Percentiles rank a stretch among this genome's conserved stretches.
phyloP scores from a whole-genome alignment of 177 flowering plant genomes.

The Vitis hybrid region DNA sequence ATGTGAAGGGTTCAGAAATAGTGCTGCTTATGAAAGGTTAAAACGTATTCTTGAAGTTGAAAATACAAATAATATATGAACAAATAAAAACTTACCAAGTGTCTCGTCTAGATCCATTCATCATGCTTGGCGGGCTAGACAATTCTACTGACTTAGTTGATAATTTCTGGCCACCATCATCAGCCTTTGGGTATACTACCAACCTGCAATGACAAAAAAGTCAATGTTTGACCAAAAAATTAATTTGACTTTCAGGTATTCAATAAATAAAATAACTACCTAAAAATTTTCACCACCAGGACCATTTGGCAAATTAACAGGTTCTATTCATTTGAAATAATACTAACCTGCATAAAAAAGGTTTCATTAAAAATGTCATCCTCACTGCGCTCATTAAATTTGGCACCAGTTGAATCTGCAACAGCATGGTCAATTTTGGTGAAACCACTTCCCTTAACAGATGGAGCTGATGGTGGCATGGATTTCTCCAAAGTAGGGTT shows the following conservation, averaged over 20 bases:
- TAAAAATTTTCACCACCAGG: constrained; percentile 10
- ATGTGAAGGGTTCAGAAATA: not conserved
- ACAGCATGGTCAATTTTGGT: constrained; percentile 2
- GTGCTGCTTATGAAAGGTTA: not conserved
- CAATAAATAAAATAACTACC: constrained; percentile 16
- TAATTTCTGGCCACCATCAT: not conserved
- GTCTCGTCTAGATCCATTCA: constrained; percentile 31
- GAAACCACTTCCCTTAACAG: constrained; percentile 7
- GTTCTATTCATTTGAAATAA: constrained; percentile 4
- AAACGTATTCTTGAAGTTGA: not conserved
- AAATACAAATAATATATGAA: not conserved
- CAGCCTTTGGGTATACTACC: constrained; percentile 7
- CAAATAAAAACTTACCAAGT: constrained; percentile 37
- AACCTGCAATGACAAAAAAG: constrained; percentile 17
- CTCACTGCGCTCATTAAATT: constrained; percentile 8
- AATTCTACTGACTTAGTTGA: constrained; percentile 9
- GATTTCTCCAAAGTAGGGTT: constrained; percentile 9
- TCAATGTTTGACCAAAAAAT: not conserved
- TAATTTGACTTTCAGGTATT: not conserved
- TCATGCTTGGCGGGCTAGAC: constrained; percentile 4
- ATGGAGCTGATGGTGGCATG: constrained; percentile 9
- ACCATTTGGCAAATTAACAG: constrained; percentile 8
- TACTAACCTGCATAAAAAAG: constrained; percentile 18
- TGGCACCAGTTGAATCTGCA: constrained; percentile 6
- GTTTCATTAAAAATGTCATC: constrained; percentile 3